These are phyloP conservation scores for Mortierella antarctica DNA, from an alignment of 192 early-diverging fungal genomes.

Conservation along the genomic window DNA sequence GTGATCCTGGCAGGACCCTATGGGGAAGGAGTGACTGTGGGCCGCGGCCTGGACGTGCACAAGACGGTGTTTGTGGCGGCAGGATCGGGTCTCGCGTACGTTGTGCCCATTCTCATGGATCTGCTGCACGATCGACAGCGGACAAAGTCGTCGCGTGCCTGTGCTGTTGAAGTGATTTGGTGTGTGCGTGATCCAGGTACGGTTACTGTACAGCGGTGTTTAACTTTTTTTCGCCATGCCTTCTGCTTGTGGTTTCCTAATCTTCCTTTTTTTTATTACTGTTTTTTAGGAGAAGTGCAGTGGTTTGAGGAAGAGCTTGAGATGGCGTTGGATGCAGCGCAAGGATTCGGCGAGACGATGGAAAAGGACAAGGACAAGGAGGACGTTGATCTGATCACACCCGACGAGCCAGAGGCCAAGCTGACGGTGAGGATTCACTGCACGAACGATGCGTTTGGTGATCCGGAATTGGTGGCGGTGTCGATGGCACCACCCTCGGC, in stretches of 20 bases:
- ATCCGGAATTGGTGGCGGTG: conserved; percentile 29
- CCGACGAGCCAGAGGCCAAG: conserved; percentile 4
- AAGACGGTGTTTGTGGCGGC: conserved; percentile 53
- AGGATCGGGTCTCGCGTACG: conserved; percentile 60
- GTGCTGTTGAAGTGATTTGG: conserved; percentile 26
- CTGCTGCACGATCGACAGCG: conserved; percentile 7
- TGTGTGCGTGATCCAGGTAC: conserved; percentile 51
- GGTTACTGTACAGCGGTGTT: background rate
- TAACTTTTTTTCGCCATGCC: background rate
- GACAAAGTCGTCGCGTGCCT: background rate
- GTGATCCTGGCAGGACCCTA: conserved; percentile 60
- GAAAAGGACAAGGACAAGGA: conserved; percentile 39
- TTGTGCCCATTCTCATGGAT: conserved; percentile 56
- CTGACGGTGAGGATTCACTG: conserved; percentile 23
- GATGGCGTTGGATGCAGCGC: conserved; percentile 26
- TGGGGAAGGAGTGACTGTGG: conserved; percentile 33
- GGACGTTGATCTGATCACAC: conserved; percentile 28
- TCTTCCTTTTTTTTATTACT: background rate
- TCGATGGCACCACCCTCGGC: background rate
- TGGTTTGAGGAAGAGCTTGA: conserved; percentile 52
- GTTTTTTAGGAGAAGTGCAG: conserved; percentile 35
- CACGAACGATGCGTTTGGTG: conserved; percentile 4
- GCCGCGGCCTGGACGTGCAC: conserved; percentile 10
- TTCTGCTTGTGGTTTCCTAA: background rate
- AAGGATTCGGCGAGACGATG: conserved; percentile 17